Evolutionary conservation across 768 basidiomycete genomes (phyloP), one percentile per base, ranked within the genome.

Genomic region (Mycena metata): DNA sequence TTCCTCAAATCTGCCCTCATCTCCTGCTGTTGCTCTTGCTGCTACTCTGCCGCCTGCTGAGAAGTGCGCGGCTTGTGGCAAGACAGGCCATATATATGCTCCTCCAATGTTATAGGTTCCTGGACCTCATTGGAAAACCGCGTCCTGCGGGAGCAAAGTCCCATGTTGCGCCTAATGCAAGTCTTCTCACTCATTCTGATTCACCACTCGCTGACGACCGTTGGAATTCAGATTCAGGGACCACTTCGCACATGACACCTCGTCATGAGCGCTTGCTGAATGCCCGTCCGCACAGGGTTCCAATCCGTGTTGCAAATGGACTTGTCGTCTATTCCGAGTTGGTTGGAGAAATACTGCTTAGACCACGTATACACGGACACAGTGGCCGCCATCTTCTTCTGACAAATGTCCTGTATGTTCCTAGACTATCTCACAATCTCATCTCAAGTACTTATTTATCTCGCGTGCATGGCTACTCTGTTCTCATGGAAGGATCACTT

Each of bases 181-280:
- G 58, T 60, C 3, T 30, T 23, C 56, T 57, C 42, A 6, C 23
- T 12, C 42, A 42, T 17, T 41, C 41, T 5, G 16, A n/a, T n/a
- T n/a, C n/a, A n/a, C n/a, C n/a, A n/a, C n/a, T n/a, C n/a, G n/a
- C n/a, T n/a, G n/a, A n/a, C 59, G 15, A 33, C 5, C 43, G 45
- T 23, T 76, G 72, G 72, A 76, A 67, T 56, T 55, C 69, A 63
- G 75, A 77, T 69, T 73, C 71, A 58, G 75, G 73, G 13, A 66
- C 70, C 70, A 74, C 76, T 58, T 69, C 70, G 55, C 70, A 76
- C 69, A 76, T 75, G 74, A 72, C 72, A 7, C 70, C 74, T 36
- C 66, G 74, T 60, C 45, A 58, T 10, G 64, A 73, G 54, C 73
- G 65, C 65, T 60, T 75, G 64, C 39, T 56, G 41, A 58, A 69